phyloP scores from a whole-genome alignment of 1,284 basidiomycete species.

The Ganoderma sp. region DNA sequence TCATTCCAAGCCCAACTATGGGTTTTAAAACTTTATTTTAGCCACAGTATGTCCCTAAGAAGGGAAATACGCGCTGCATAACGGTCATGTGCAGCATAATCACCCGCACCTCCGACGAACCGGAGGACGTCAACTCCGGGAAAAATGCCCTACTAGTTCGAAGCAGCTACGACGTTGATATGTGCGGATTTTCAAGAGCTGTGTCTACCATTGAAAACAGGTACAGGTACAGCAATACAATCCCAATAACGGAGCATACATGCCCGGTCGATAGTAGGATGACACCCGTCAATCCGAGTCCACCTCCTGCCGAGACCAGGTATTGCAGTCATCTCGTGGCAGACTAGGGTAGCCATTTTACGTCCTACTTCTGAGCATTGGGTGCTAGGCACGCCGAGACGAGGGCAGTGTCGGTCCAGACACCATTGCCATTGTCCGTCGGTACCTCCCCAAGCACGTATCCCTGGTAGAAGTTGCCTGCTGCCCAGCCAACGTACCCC shows the following conservation, averaged over 20 bases:
- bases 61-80: not conserved
- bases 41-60: not conserved
- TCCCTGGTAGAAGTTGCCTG: conserved; percentile 43
- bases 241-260: not conserved
- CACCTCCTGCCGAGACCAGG: not conserved
- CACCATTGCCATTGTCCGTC: conserved; percentile 37
- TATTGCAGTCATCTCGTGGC: not conserved
- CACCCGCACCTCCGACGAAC: not conserved
- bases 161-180: not conserved
- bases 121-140: not conserved
- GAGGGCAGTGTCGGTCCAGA: conserved; percentile 51
- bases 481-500: conserved; percentile 55
- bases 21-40: not conserved
- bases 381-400: conserved; percentile 51
- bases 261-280: not conserved
- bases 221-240: not conserved
- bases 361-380: conserved; percentile 24
- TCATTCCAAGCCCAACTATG: not conserved
- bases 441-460: conserved; percentile 50
- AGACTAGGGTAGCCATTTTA: not conserved
- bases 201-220: not conserved
- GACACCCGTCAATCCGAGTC: not conserved
- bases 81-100: not conserved
- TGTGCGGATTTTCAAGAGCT: not conserved
- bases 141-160: too few relatives aligned